These are phyloP conservation scores for Ustanciosporium gigantosporum DNA, from an alignment of 1,284 basidiomycete genomes.

Conservation along the genomic window DNA sequence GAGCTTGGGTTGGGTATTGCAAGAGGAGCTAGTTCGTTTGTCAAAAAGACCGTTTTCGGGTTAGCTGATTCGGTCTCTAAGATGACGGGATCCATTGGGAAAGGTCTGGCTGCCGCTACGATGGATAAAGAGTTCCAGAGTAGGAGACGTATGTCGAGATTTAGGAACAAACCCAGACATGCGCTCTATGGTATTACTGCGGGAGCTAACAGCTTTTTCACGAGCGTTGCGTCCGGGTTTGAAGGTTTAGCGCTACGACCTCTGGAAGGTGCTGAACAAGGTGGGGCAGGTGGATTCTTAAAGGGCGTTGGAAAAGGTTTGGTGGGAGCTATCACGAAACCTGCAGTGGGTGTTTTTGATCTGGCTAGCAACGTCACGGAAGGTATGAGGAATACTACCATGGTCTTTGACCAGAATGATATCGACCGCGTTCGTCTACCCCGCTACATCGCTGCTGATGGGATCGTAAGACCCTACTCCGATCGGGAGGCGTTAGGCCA, in stretches of 20 bases:
- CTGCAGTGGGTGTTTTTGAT: constrained; percentile 94
- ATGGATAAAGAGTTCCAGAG: constrained; percentile 95
- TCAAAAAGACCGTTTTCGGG: constrained; percentile 98
- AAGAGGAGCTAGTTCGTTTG: constrained; percentile 87
- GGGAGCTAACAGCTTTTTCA: constrained; percentile 91
- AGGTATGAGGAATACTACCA: constrained; percentile 92
- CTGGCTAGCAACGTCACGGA: constrained; percentile 94
- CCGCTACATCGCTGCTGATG: constrained; percentile 72
- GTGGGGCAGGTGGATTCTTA: constrained; percentile 93
- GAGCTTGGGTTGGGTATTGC: constrained; percentile 97
- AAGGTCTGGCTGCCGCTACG: constrained; percentile 94
- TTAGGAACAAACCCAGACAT: constrained; percentile 92
- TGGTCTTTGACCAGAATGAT: constrained; percentile 90
- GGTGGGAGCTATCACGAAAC: constrained; percentile 93
- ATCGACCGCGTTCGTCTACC: constrained; percentile 88
- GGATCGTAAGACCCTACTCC: constrained; percentile 67
- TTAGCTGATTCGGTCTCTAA: constrained; percentile 94
- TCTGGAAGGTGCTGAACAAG: constrained; percentile 91
- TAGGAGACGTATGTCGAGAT: constrained; percentile 80
- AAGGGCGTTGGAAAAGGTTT: constrained; percentile 96
- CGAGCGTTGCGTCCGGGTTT: constrained; percentile 89
- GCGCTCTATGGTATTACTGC: constrained; percentile 92
- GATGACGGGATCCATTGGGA: constrained; percentile 94
- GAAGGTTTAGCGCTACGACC: constrained; percentile 96
- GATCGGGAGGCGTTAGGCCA: constrained; percentile 89